Conservation (phyloP, 1,139 yeast species). For the Scheffersomyces stambukii region DNA sequence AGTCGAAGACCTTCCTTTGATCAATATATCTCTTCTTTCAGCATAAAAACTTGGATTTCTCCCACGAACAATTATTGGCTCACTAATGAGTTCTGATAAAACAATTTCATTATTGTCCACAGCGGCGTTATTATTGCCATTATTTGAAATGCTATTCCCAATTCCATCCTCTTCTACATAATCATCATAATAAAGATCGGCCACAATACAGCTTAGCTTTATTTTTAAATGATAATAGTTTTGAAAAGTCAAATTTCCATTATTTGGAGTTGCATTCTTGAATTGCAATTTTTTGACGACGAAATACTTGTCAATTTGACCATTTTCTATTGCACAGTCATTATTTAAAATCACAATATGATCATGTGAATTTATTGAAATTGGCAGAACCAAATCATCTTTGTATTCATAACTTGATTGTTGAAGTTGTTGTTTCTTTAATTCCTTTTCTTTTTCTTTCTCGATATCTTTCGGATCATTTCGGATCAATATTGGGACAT, state of each 20-base stretch:
- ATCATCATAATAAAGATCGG: conserved; percentile 40
- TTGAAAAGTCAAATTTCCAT: conserved; percentile 54
- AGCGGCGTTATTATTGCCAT: conserved; percentile 6
- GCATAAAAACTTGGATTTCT: conserved; percentile 62
- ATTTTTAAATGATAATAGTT: conserved; percentile 52
- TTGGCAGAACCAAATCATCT: conserved; percentile 19
- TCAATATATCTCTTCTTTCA: conserved; percentile 49
- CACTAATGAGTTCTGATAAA: conserved; percentile 33
- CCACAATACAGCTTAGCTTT: conserved; percentile 42
- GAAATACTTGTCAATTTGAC: conserved; percentile 30
- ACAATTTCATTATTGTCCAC: conserved; percentile 29
- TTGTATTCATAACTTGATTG: conserved; percentile 8
- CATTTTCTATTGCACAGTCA: conserved; percentile 16
- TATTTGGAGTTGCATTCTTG: conserved; percentile 61
- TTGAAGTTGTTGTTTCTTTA: conserved; percentile 12
- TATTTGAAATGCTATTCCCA: conserved; percentile 2
- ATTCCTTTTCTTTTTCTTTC: conserved; percentile 21
- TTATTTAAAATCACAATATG: conserved; percentile 31
- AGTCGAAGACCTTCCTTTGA: conserved; percentile 24
- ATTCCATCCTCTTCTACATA: conserved; percentile 29
- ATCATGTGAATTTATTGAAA: conserved; percentile 19
- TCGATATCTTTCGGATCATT: conserved; percentile 16
- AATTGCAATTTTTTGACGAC: conserved; percentile 49
- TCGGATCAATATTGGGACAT: conserved; percentile 29
- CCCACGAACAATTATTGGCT: conserved; percentile 62